Evolutionary conservation across 2,329 filamentous ascomycete genomes (phyloP).

Genomic region (Aureobasidium sp.): DNA sequence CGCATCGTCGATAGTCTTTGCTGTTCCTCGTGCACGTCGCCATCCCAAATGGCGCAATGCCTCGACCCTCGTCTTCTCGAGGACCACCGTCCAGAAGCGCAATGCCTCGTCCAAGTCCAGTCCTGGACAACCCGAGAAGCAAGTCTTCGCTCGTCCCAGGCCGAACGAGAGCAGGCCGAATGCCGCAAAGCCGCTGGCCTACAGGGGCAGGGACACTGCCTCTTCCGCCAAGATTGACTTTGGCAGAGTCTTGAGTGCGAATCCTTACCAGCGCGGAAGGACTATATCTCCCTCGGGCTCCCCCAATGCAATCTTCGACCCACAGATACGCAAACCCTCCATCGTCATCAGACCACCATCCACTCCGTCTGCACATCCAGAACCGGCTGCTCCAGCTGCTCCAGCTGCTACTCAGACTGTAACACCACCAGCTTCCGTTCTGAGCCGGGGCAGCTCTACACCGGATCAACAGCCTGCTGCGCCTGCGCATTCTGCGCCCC

Average conservation of each 20-base stretch:
- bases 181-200: neutral
- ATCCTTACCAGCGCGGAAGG: neutral
- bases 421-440: too few relatives aligned
- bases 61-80: neutral
- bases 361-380: neutral
- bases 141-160: neutral
- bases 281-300: neutral
- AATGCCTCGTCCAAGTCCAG: neutral
- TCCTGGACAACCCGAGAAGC: neutral
- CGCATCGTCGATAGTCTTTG: neutral
- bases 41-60: neutral
- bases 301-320: constrained; percentile 7
- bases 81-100: neutral
- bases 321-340: neutral
- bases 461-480: neutral
- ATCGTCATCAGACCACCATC: neutral
- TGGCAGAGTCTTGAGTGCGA: neutral
- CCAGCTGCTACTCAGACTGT: too few relatives aligned
- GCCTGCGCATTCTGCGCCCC: too few relatives aligned
- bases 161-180: neutral
- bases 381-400: neutral
- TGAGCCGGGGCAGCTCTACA: neutral
- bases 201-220: neutral
- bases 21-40: neutral
- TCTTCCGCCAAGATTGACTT: neutral